Evolutionary conservation across 805 yeast genomes (phyloP).

Genomic region (Saturnispora sanitii): DNA sequence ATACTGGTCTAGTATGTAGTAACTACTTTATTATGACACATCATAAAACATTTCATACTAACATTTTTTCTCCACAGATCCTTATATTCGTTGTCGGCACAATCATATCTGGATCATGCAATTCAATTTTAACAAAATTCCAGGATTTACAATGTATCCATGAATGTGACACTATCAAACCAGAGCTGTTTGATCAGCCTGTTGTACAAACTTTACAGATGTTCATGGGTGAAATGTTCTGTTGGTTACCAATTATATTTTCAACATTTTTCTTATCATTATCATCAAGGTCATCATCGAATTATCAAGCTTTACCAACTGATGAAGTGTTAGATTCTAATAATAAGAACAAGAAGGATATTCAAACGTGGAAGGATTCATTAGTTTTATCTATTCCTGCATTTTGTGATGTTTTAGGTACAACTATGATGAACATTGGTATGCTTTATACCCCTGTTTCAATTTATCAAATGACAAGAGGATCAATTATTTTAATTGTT

Average conservation of each 20-base stretch:
- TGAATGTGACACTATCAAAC: conserved; percentile 41
- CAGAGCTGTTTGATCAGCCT: conserved; percentile 59
- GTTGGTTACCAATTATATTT: conserved; percentile 27
- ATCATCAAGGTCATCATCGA: too few species aligned
- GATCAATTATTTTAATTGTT: conserved; percentile 65
- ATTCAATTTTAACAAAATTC: conserved; percentile 63
- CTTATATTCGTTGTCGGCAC: conserved; percentile 39
- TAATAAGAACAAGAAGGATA: conserved; percentile 4
- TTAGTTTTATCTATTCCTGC: conserved; percentile 50
- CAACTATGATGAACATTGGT: conserved; percentile 71
- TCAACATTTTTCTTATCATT: neutral
- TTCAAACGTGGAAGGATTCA: conserved; percentile 20
- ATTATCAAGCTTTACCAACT: too few species aligned
- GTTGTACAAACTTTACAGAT: conserved; percentile 71
- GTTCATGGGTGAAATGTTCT: conserved; percentile 61
- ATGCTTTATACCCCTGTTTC: conserved; percentile 67
- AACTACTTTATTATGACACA: neutral
- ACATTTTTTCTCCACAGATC: conserved; percentile 17
- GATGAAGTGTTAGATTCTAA: neutral
- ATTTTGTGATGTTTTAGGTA: conserved; percentile 59
- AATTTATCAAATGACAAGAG: conserved; percentile 79
- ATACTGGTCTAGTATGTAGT: neutral
- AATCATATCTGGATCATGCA: conserved; percentile 57
- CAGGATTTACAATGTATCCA: conserved; percentile 69
- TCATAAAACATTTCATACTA: neutral